These are phyloP conservation scores for Umbellularia californica DNA, from an alignment of 164 flowering plant genomes.

Conservation along the genomic window DNA sequence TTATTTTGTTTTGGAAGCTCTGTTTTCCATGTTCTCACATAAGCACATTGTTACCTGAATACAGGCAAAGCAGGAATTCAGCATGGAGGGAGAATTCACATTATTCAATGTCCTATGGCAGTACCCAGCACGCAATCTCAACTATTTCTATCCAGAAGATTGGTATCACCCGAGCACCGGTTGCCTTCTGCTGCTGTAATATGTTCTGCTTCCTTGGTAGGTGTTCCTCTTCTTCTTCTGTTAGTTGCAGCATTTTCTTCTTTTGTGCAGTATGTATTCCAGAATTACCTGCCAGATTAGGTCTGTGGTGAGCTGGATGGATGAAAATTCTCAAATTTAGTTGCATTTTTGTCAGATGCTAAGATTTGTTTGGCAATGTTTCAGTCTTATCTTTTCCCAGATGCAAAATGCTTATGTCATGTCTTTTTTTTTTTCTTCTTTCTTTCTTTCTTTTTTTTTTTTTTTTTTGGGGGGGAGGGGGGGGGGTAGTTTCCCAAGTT, in stretches of 20 bases:
- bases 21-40: background rate
- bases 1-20: background rate
- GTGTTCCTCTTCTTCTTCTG: background rate
- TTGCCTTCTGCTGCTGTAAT: background rate
- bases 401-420: too few species aligned
- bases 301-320: background rate
- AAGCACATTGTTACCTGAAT: background rate
- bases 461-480: too few species aligned
- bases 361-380: too few species aligned
- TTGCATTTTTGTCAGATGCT: too few species aligned
- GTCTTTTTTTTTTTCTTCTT: too few species aligned
- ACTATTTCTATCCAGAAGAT: background rate
- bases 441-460: too few species aligned
- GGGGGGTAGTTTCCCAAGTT: too few species aligned
- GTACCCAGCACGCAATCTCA: background rate
- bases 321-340: background rate
- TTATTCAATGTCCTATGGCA: background rate
- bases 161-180: background rate
- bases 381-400: too few species aligned
- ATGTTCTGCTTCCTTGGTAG: background rate
- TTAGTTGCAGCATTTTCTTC: background rate
- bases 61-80: background rate
- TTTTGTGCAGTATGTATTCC: background rate
- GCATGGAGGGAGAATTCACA: background rate
- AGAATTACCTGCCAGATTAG: background rate